phyloP scores from a whole-genome alignment of 306 rosid species.

The Cucurbita ficifolia region DNA sequence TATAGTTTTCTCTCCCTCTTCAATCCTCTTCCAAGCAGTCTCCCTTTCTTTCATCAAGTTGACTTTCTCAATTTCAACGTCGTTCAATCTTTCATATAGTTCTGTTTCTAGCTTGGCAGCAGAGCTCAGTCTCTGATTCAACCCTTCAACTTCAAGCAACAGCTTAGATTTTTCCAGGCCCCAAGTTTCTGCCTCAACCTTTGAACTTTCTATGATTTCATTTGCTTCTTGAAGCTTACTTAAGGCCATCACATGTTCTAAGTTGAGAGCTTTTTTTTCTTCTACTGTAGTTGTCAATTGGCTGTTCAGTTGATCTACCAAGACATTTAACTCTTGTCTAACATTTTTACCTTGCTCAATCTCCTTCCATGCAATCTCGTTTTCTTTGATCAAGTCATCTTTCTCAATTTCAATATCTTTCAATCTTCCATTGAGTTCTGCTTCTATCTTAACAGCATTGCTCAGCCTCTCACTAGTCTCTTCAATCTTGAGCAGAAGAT shows the following conservation, averaged over 20 bases:
- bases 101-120: constrained; percentile 14
- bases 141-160: constrained; percentile 3
- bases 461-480: not conserved
- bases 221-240: constrained; percentile 14
- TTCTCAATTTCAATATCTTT: constrained; percentile 17
- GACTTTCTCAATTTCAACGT: constrained; percentile 22
- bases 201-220: not conserved
- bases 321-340: not conserved
- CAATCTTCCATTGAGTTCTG: constrained; percentile 18
- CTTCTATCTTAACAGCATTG: constrained; percentile 4
- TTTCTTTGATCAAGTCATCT: constrained; percentile 15
- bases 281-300: constrained; percentile 23
- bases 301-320: constrained; percentile 12
- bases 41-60: constrained; percentile 32
- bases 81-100: constrained; percentile 25
- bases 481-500: not conserved
- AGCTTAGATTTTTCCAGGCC: not conserved
- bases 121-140: constrained; percentile 3
- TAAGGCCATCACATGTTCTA: constrained; percentile 31
- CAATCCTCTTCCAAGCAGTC: constrained; percentile 30
- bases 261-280: constrained; percentile 34
- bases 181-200: not conserved
- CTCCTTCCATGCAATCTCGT: constrained; percentile 15
- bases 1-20: constrained; percentile 37
- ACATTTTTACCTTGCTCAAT: constrained; percentile 35